Evolutionary conservation across 768 basidiomycete genomes (phyloP), one percentile per base, ranked within the genome.

Genomic region (Amanita brunnescens): DNA sequence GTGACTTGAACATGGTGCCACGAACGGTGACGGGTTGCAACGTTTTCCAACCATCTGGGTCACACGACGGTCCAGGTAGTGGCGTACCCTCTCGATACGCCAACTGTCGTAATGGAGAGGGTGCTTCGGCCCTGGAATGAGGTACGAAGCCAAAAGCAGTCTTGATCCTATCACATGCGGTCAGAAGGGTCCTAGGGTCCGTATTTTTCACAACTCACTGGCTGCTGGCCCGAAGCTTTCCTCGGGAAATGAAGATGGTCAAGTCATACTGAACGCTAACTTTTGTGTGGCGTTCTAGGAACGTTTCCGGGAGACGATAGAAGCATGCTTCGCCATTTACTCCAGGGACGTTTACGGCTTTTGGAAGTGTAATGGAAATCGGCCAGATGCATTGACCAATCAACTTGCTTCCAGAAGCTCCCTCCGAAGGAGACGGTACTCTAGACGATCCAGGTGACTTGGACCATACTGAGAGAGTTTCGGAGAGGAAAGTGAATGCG

Each of bases 91-190:
- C 67, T 54, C 71, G 70, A 53, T 78, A 80, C 0, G 76, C 76
- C 34, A 77, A 60, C 56, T 77, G 77, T 40, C 76, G 72, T 7
- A 75, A 63, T 14, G 73, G 26, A 9, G 77, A 78, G 10, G 73
- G 69, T 20, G 70, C 61, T 12, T 70, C 71, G 7, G 78, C 76
- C 44, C 73, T 65, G 14, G 66, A 66, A 47, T 64, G 71, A 9
- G 77, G 73, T 13, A 79, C 70, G 57, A 77, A 80, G 32, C 74
- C 77, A 56, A 80, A 77, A 5, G 74, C 71, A 5, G 78, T 78
- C 49, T 70, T 75, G 37, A 80, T 68, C 54, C 77, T 77, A 47
- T 34, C 20, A n/a, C 18, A 7, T 7, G 8, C 33, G 9, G 18
- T 41, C 38, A 51, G 34, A 32, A 24, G 16, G 9, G 8, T 30